A percentile compares a stretch with the other conserved stretches of the same genome.
phyloP scores from a whole-genome alignment of 129 eudicot species.

The Artemisia tridentata region DNA sequence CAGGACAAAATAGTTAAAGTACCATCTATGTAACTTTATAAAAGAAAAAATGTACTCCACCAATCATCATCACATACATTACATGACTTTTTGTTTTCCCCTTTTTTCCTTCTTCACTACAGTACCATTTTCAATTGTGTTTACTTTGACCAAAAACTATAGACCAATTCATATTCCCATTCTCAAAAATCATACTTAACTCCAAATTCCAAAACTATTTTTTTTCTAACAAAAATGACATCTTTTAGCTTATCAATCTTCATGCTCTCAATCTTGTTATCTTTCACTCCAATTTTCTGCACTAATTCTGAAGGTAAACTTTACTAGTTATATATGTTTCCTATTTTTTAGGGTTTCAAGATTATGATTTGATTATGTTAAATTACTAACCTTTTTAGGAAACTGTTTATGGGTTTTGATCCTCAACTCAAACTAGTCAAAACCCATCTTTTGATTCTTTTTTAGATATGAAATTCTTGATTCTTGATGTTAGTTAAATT shows the following conservation, averaged over 20 bases:
- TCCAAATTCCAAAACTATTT: slow-evolving; percentile 11
- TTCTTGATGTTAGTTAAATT: not conserved
- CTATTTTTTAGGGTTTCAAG: slow-evolving; percentile 22
- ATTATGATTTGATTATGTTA: not conserved
- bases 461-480: not conserved
- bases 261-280: slow-evolving; percentile 41
- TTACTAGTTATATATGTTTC: not conserved
- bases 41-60: too few relatives aligned
- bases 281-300: slow-evolving; percentile 40
- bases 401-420: slow-evolving; percentile 19
- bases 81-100: too few relatives aligned
- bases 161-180: slow-evolving; percentile 20
- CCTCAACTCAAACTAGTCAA: slow-evolving; percentile 15
- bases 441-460: slow-evolving; percentile 22
- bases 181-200: slow-evolving; percentile 23
- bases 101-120: too few relatives aligned
- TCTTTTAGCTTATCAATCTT: slow-evolving; percentile 33
- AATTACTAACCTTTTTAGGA: slow-evolving; percentile 9
- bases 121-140: slow-evolving; percentile 21
- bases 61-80: too few relatives aligned
- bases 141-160: slow-evolving; percentile 20
- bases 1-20: not conserved
- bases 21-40: not conserved
- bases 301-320: slow-evolving; percentile 70
- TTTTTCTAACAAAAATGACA: slow-evolving; percentile 26